Percentiles rank a stretch among this genome's conserved stretches.
These are phyloP conservation scores for Epichloe aotearoae DNA, from an alignment of 2,329 filamentous ascomycete genomes.

Conservation along the genomic window DNA sequence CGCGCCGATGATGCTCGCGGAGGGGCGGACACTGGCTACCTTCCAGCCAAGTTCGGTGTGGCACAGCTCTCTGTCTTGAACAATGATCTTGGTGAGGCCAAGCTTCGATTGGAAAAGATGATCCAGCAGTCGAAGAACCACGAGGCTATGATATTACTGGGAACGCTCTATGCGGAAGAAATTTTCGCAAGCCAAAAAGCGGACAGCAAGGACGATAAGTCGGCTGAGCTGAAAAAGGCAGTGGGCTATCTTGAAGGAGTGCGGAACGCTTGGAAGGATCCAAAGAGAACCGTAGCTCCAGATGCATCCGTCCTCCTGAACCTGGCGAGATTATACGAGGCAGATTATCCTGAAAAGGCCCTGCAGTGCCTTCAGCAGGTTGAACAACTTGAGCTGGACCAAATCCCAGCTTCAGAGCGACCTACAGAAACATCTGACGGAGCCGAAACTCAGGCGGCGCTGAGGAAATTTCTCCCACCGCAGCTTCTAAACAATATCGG, in stretches of 20 bases:
- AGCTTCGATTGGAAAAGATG: conserved; percentile 88
- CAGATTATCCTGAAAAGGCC: conserved; percentile 74
- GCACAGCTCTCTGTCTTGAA: conserved; percentile 80
- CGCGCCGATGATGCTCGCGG: conserved; percentile 85
- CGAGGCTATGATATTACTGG: conserved; percentile 85
- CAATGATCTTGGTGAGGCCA: conserved; percentile 79
- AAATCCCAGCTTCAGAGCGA: conserved; percentile 56
- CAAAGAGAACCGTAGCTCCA: conserved; percentile 67
- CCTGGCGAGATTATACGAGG: conserved; percentile 81
- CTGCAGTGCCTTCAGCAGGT: conserved; percentile 85
- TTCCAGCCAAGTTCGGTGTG: conserved; percentile 88
- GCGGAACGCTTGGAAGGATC: conserved; percentile 79
- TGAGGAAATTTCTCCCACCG: conserved; percentile 72
- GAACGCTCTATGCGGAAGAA: conserved; percentile 87
- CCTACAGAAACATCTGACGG: conserved; percentile 45
- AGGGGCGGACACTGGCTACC: conserved; percentile 76
- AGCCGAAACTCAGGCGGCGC: conserved; percentile 40
- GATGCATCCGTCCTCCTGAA: conserved; percentile 86
- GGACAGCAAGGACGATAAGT: conserved; percentile 74
- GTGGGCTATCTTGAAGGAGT: conserved; percentile 74
- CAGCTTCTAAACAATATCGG: conserved; percentile 95
- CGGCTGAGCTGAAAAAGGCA: conserved; percentile 72
- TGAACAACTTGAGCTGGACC: conserved; percentile 76
- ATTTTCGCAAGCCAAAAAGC: conserved; percentile 66
- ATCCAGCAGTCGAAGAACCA: conserved; percentile 70